Base-by-base conservation (phyloP, 805 yeast genomes). In the Metschnikowia noctiluminum region DNA sequence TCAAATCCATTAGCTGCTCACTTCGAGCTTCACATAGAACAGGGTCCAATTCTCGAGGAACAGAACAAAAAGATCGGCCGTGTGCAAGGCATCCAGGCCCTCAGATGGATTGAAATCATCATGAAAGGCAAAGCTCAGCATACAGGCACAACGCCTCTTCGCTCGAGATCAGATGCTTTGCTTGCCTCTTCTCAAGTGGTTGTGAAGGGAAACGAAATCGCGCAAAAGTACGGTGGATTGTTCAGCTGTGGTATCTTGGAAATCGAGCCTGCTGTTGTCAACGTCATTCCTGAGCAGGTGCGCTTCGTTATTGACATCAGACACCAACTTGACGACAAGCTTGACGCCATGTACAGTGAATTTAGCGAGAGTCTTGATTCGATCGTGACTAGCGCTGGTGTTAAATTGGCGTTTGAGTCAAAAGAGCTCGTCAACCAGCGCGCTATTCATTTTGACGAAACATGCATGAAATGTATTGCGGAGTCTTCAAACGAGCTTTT, bases 1-100 rank as follows among this genome's bases (percentile, higher is more conserved):
- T 67, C 62, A 21, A 80, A 78, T 53, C 86, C 85, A 15, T 66
- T 85, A 21, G 79, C 80, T 16, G 84, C 86, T 9, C 89, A 85
- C 63, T 84, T 85, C 61, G 91, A 85, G 62, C 69, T 85, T 46
- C 91, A 85, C 60, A 85, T 85, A 51, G 90, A 85, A 59, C 91
- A 85, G 64, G 91, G 91, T 6, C 90, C 90, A 11, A 73, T 83
- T 36, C 70, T 85, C 43, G 89, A 85, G 60, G 73, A 74, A 26
- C 74, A 73, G 31, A 58, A 73, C 5, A 78, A 79, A 57, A 74
- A 75, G 49, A 78, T 85, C 48, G 91, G 91, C 32, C 69, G 84
- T 40, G 89, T 85, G 9, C 71, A 70, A 11, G 87, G 86, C 32
- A 87, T 77, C 31, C 90, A 85, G 62, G 85, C 85, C 1, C 81